These are phyloP conservation scores for Hawksworthiomyces lignivorus DNA, from an alignment of 2,329 filamentous ascomycete genomes.

Conservation along the genomic window DNA sequence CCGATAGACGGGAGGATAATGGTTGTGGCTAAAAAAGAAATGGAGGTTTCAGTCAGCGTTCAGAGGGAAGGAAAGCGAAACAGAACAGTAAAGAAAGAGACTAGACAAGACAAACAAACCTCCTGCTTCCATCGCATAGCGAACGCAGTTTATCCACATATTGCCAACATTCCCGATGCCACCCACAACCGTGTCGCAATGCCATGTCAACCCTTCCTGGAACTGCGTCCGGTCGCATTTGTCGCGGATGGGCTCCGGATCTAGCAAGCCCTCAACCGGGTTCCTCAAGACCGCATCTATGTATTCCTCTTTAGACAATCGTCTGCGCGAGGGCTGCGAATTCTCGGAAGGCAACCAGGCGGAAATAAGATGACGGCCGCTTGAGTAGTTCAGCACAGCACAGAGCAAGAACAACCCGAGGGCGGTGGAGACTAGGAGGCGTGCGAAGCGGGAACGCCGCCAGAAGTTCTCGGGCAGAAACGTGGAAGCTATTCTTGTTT, in stretches of 20 bases:
- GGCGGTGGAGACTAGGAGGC: neutral
- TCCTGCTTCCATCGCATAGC: conserved; percentile 24
- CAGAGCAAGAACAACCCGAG: neutral
- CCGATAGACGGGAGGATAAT: conserved; percentile 12
- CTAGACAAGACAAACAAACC: neutral
- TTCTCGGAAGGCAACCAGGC: too few species aligned
- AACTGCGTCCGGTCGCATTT: conserved; percentile 22
- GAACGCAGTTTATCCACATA: conserved; percentile 27
- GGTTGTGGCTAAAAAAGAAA: conserved; percentile 14
- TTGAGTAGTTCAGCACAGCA: neutral
- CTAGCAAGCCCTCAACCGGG: conserved; percentile 13
- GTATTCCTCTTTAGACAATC: too few species aligned
- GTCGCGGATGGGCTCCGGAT: conserved; percentile 11
- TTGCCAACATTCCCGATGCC: conserved; percentile 29
- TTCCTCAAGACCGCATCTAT: conserved; percentile 9
- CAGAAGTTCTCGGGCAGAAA: neutral
- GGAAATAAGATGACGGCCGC: too few species aligned
- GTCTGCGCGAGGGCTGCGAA: too few species aligned
- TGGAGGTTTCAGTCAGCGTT: too few species aligned
- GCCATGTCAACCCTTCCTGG: conserved; percentile 27
- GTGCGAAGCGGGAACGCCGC: conserved; percentile 1
- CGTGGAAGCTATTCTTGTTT: neutral
- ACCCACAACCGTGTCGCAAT: conserved; percentile 25
- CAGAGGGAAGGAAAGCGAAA: too few species aligned
- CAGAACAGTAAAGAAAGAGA: neutral